Conservation (phyloP, 805 yeast species). For the Ogataea sp. region DNA sequence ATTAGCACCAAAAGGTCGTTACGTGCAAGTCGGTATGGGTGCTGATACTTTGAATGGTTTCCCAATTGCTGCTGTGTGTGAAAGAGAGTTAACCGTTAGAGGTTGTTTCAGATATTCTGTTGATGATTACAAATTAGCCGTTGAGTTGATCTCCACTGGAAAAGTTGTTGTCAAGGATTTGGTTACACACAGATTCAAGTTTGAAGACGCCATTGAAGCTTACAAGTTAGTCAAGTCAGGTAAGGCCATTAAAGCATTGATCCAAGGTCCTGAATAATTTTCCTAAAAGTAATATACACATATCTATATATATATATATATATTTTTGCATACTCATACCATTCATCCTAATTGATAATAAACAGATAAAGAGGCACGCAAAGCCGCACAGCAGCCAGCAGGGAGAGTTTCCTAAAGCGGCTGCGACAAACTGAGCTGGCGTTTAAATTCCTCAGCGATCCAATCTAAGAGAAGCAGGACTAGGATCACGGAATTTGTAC, state of each 20-base stretch:
- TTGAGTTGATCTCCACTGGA: conserved; percentile 55
- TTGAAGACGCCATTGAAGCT: conserved; percentile 68
- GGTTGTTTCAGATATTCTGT: conserved; percentile 79
- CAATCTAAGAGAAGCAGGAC: no score
- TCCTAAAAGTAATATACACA: neutral
- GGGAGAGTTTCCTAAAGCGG: no score
- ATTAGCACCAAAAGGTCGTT: conserved; percentile 60
- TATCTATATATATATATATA: neutral
- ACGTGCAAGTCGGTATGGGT: conserved; percentile 85
- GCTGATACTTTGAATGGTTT: conserved; percentile 51
- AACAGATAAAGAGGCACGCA: no score
- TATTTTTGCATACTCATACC: neutral
- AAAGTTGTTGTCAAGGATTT: conserved; percentile 58
- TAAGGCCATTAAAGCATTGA: conserved; percentile 68
- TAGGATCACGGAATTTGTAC: no score
- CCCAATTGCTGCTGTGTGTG: conserved; percentile 65
- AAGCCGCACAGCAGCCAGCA: no score
- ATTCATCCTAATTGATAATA: no score
- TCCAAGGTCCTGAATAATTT: conserved; percentile 61
- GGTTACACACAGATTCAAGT: conserved; percentile 67
- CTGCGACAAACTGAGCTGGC: no score
- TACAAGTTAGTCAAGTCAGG: conserved; percentile 65
- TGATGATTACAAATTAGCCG: conserved; percentile 71
- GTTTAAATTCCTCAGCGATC: no score
- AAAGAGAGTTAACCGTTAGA: conserved; percentile 58